Conservation (phyloP, 2,329 filamentous ascomycete species). For the Aspergillus chevalieri region DNA sequence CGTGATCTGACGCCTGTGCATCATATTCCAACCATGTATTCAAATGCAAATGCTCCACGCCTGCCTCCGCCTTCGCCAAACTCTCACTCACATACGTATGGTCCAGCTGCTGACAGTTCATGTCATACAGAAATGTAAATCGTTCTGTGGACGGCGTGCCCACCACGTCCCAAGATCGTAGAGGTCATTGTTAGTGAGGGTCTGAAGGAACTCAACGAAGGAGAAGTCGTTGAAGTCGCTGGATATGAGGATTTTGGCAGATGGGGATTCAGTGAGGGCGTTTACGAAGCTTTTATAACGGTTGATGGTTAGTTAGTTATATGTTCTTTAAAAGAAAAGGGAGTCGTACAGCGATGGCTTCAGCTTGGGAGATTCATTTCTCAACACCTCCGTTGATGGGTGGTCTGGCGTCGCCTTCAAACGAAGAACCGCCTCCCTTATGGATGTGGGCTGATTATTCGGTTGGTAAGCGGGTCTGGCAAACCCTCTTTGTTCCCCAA, state of each 20-base stretch:
- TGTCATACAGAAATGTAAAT: constrained; percentile 66
- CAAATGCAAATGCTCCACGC: constrained; percentile 60
- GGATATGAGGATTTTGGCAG: constrained; percentile 54
- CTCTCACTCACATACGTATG: constrained; percentile 61
- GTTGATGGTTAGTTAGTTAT: background rate
- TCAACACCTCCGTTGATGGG: constrained; percentile 61
- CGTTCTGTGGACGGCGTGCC: constrained; percentile 51
- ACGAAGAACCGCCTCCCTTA: constrained; percentile 59
- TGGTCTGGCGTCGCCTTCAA: constrained; percentile 61
- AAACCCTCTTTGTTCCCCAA: too few species aligned
- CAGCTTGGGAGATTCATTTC: constrained; percentile 51
- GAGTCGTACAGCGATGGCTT: constrained; percentile 49
- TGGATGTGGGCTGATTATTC: too few species aligned
- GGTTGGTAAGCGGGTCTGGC: too few species aligned
- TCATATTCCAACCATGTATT: constrained; percentile 60
- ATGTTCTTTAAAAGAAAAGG: constrained; percentile 7
- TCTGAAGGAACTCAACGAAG: constrained; percentile 54
- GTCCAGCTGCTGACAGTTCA: constrained; percentile 64
- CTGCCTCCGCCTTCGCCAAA: constrained; percentile 37
- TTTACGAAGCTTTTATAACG: constrained; percentile 47
- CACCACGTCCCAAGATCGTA: constrained; percentile 57
- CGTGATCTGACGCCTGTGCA: constrained; percentile 60
- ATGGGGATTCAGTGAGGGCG: constrained; percentile 48
- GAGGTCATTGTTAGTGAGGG: constrained; percentile 53
- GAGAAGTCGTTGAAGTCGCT: constrained; percentile 71